These are phyloP conservation scores for Phytophthora pini DNA, from an alignment of 352 stramenopile genomes.

Conservation along the genomic window DNA sequence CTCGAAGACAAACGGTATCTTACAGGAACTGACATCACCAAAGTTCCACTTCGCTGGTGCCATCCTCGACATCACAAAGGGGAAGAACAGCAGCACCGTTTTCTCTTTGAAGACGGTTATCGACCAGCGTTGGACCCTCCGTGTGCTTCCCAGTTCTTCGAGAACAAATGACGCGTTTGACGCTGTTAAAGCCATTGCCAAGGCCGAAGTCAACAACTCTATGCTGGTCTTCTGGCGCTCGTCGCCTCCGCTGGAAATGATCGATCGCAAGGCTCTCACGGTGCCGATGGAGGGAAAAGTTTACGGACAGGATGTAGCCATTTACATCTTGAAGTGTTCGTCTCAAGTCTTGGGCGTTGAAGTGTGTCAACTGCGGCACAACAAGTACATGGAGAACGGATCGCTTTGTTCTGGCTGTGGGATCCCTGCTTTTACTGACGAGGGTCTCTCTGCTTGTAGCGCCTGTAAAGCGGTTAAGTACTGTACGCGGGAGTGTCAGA, in stretches of 20 bases:
- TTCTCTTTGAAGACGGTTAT: slow-evolving; percentile 30
- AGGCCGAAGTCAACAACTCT: slow-evolving; percentile 24
- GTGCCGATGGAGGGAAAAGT: slow-evolving; percentile 27
- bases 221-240: slow-evolving; percentile 41
- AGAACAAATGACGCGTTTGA: slow-evolving; percentile 8
- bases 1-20: background rate
- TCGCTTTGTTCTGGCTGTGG: slow-evolving; percentile 27
- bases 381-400: slow-evolving; percentile 30
- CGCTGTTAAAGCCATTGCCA: slow-evolving; percentile 12
- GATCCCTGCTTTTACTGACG: slow-evolving; percentile 16
- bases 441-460: slow-evolving; percentile 30
- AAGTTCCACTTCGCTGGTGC: slow-evolving; percentile 39
- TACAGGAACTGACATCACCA: slow-evolving; percentile 12
- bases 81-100: slow-evolving; percentile 30
- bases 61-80: slow-evolving; percentile 30
- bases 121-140: slow-evolving; percentile 33
- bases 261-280: slow-evolving; percentile 30
- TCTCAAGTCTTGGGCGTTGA: slow-evolving; percentile 33
- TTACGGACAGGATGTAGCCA: slow-evolving; percentile 35
- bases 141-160: slow-evolving; percentile 15
- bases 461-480: slow-evolving; percentile 40
- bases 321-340: slow-evolving; percentile 35
- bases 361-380: slow-evolving; percentile 33
- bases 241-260: slow-evolving; percentile 29
- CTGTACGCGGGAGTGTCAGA: slow-evolving; percentile 40